Conservation (phyloP, 2,329 filamentous ascomycete species). For the Orbilia oligospora region DNA sequence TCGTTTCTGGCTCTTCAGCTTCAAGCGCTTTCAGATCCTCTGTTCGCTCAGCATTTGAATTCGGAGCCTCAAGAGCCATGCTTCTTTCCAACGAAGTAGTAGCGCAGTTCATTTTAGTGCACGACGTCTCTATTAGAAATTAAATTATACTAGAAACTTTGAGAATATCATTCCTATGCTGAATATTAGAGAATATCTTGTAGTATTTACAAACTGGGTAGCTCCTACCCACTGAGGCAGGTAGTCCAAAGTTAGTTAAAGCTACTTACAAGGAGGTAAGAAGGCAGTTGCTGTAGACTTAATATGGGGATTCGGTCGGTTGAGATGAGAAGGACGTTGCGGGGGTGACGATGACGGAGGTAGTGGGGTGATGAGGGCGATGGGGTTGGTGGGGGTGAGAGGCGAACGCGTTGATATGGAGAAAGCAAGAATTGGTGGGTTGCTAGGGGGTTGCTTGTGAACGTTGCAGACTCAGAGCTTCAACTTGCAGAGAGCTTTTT, state of each 20-base stretch:
- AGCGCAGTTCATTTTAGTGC: too few relatives aligned
- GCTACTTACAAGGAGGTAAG: slow-evolving; percentile 6
- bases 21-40: too few relatives aligned
- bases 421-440: neutral
- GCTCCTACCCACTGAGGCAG: too few relatives aligned
- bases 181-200: neutral
- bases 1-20: too few relatives aligned
- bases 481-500: neutral
- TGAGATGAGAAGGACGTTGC: neutral
- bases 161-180: neutral
- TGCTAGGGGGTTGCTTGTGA: slow-evolving; percentile 5
- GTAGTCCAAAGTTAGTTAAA: too few relatives aligned
- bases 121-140: too few relatives aligned
- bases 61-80: too few relatives aligned
- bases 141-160: slow-evolving; percentile 5
- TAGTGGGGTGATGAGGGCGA: neutral
- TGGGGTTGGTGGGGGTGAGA: too few relatives aligned
- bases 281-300: too few relatives aligned
- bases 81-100: too few relatives aligned
- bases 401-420: too few relatives aligned
- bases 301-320: neutral
- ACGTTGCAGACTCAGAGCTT: neutral
- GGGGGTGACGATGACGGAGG: neutral
- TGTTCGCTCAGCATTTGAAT: too few relatives aligned
- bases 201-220: neutral